Evolutionary conservation across 192 early-diverging fungal genomes (phyloP), one percentile per base, ranked within the genome.

Genomic region (Dissophora globulifera): DNA sequence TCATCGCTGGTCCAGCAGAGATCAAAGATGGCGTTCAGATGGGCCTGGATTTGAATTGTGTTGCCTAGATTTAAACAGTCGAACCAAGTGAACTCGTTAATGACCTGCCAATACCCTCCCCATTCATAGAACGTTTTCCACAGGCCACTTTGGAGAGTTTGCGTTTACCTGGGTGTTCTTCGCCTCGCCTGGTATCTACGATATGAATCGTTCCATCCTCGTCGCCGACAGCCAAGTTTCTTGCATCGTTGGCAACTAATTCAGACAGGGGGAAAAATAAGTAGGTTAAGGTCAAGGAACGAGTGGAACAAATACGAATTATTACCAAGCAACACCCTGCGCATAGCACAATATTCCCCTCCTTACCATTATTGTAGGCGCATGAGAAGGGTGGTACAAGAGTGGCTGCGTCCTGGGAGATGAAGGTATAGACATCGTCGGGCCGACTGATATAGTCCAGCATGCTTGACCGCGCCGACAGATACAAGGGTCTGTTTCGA

Each of bases 21-120:
- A 70, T 97, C 94, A 50, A 94, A 89, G n/a, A 93, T 84, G 4
- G 93, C 88, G 76, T 93, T 94, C 29, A 83, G 69, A 48, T 97
- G 94, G 0, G 88, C 92, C 31, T 79, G 58, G 49, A 91, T 91
- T 2, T 56, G 59, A 5, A 42, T 26, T 2, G 57, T 69, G 0
- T 16, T 15, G 16, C 31, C 67, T 69, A 50, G n/a, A 29, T 12
- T 12, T 12, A n/a, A n/a, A n/a, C n/a, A n/a, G n/a, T n/a, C n/a
- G n/a, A n/a, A n/a, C n/a, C n/a, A n/a, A n/a, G n/a, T n/a, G n/a
- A n/a, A n/a, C n/a, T n/a, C n/a, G n/a, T n/a, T n/a, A n/a, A n/a
- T n/a, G n/a, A n/a, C n/a, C n/a, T n/a, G n/a, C n/a, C n/a, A n/a
- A n/a, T n/a, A n/a, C n/a, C n/a, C n/a, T n/a, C n/a, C n/a, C n/a